Evolutionary conservation across 257 asterid genomes (phyloP).

Genomic region (Solanum etuberosum): DNA sequence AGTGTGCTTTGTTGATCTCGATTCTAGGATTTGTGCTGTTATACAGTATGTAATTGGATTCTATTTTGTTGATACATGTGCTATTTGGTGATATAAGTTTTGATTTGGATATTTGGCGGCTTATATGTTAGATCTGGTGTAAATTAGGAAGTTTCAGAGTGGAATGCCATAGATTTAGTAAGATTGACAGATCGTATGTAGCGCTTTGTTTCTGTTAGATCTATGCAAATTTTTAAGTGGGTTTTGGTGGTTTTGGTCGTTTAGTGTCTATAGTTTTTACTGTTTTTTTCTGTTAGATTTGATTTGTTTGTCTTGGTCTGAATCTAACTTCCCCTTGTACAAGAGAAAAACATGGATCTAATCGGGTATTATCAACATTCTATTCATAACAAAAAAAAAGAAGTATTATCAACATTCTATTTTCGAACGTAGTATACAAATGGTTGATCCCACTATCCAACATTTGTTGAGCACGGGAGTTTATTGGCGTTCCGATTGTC

Average conservation of each 20-base stretch:
- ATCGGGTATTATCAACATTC: neutral
- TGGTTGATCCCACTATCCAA: neutral
- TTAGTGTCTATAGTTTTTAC: neutral
- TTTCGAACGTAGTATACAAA: neutral
- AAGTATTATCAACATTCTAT: neutral
- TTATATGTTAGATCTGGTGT: constrained; percentile 3
- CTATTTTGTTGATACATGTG: neutral
- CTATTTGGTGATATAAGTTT: neutral
- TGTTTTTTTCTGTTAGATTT: neutral
- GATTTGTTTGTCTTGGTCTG: neutral
- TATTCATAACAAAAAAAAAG: neutral
- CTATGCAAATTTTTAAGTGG: neutral
- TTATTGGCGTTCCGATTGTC: neutral
- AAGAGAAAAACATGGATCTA: neutral
- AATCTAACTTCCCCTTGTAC: neutral
- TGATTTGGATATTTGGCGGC: neutral
- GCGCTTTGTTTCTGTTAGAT: neutral
- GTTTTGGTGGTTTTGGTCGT: neutral
- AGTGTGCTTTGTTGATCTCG: neutral
- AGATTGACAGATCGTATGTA: neutral
- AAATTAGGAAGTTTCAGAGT: neutral
- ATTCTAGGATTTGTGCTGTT: neutral
- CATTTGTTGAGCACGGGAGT: neutral
- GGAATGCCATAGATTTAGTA: neutral
- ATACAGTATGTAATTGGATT: neutral